These are phyloP conservation scores for Phaeotremella fagi DNA, from an alignment of 768 basidiomycete genomes.

Conservation along the genomic window DNA sequence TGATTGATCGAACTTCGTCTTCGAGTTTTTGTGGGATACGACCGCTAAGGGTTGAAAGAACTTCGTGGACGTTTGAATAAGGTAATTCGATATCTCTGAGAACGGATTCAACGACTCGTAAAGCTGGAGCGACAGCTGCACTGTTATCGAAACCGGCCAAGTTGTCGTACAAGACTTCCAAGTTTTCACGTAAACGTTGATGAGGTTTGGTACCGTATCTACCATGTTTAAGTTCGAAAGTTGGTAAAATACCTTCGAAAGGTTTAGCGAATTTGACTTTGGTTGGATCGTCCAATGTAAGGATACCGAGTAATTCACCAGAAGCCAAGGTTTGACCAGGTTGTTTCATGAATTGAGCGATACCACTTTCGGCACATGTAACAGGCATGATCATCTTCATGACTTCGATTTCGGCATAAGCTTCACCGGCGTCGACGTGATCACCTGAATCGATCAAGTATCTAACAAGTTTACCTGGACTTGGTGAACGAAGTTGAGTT, in stretches of 20 bases:
- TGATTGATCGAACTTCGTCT: constrained; percentile 69
- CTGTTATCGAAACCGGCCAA: constrained; percentile 96
- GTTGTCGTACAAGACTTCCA: constrained; percentile 78
- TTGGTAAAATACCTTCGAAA: constrained; percentile 86
- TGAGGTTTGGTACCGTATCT: constrained; percentile 84
- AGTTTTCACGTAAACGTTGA: constrained; percentile 71
- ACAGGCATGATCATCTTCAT: constrained; percentile 99
- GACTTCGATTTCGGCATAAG: constrained; percentile 93
- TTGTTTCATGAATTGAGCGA: constrained; percentile 94
- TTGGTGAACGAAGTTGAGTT: constrained; percentile 90
- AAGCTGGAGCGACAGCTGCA: constrained; percentile 74
- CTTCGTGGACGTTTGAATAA: constrained; percentile 74
- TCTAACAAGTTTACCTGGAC: constrained; percentile 91
- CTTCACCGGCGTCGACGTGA: constrained; percentile 91
- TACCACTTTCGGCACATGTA: constrained; percentile 86
- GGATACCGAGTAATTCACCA: constrained; percentile 94
- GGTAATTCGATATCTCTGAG: constrained; percentile 82
- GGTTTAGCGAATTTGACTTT: constrained; percentile 98
- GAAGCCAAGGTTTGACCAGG: constrained; percentile 94
- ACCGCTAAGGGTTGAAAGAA: constrained; percentile 81
- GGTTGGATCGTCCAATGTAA: constrained; percentile 89
- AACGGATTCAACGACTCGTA: constrained; percentile 79
- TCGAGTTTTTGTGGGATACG: constrained; percentile 91
- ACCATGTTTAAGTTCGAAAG: constrained; percentile 72
- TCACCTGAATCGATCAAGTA: constrained; percentile 96